A percentile compares a stretch with the other conserved stretches of the same genome.
Conservation (phyloP, 2,329 filamentous ascomycete species). For the Mycocentrospora acerina region DNA sequence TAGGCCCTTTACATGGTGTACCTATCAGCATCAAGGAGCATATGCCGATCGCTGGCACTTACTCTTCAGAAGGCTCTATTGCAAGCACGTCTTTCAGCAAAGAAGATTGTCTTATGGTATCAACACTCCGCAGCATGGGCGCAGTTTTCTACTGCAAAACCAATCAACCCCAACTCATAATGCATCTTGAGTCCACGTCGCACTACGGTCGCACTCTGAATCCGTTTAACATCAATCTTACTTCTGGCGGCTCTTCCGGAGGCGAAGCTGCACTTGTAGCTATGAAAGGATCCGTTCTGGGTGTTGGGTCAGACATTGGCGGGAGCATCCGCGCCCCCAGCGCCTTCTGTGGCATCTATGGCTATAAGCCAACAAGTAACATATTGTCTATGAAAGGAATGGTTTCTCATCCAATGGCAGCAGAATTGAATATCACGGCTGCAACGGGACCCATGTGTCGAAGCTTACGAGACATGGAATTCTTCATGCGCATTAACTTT, state of each 20-base stretch:
- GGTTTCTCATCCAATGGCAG: too few relatives aligned
- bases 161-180: conserved; percentile 54
- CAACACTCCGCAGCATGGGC: conserved; percentile 43
- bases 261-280: conserved; percentile 64
- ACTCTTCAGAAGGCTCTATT: conserved; percentile 57
- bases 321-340: conserved; percentile 51
- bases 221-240: conserved; percentile 61
- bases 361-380: conserved; percentile 58
- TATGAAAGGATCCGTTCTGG: conserved; percentile 60
- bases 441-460: too few relatives aligned
- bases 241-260: conserved; percentile 65
- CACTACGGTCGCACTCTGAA: conserved; percentile 65
- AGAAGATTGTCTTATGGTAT: too few relatives aligned
- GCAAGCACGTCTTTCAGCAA: conserved; percentile 37
- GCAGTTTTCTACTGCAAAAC: conserved; percentile 57
- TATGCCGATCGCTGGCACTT: conserved; percentile 60
- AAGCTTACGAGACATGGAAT: too few relatives aligned
- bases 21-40: conserved; percentile 55
- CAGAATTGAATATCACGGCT: too few relatives aligned
- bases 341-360: conserved; percentile 55
- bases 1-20: conserved; percentile 56
- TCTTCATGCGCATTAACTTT: too few relatives aligned
- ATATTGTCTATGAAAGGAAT: too few relatives aligned
- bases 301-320: conserved; percentile 64
- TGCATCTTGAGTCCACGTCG: conserved; percentile 58